Conservation (phyloP, 164 flowering plant species). For the Umbilicus rupestris region DNA sequence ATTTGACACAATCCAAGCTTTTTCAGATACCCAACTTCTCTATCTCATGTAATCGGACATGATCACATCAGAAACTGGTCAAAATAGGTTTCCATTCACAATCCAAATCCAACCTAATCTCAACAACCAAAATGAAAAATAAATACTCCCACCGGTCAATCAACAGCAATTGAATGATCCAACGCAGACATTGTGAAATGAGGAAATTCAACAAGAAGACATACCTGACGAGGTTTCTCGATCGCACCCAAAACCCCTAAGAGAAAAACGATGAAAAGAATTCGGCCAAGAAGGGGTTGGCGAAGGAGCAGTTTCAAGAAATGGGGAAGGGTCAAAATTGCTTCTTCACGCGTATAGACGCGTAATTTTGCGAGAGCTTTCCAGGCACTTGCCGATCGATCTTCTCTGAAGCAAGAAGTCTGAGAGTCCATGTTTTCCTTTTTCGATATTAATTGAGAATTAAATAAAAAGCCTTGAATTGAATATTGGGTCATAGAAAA, state of each 20-base stretch:
- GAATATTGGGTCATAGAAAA: too few relatives aligned
- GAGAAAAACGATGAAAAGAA: not conserved
- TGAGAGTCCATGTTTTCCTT: not conserved
- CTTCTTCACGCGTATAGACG: not conserved
- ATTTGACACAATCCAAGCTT: too few relatives aligned
- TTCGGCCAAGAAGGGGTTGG: not conserved
- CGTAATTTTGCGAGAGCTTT: too few relatives aligned
- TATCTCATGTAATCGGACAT: too few relatives aligned
- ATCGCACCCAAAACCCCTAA: not conserved
- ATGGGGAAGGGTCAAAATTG: not conserved
- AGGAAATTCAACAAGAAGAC: not conserved
- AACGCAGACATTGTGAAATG: not conserved
- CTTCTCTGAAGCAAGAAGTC: not conserved
- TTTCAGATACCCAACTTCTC: too few relatives aligned
- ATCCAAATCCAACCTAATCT: too few relatives aligned
- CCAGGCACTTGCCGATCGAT: not conserved
- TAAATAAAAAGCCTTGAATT: too few relatives aligned
- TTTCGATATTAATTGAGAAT: too few relatives aligned
- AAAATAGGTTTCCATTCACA: too few relatives aligned
- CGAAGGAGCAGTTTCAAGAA: not conserved
- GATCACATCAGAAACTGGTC: too few relatives aligned
- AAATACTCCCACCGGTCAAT: too few relatives aligned
- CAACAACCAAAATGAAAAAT: too few relatives aligned
- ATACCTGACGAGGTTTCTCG: not conserved
- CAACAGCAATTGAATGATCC: not conserved